phyloP scores from a whole-genome alignment of 768 basidiomycete genomes.

The Russula sp. region DNA sequence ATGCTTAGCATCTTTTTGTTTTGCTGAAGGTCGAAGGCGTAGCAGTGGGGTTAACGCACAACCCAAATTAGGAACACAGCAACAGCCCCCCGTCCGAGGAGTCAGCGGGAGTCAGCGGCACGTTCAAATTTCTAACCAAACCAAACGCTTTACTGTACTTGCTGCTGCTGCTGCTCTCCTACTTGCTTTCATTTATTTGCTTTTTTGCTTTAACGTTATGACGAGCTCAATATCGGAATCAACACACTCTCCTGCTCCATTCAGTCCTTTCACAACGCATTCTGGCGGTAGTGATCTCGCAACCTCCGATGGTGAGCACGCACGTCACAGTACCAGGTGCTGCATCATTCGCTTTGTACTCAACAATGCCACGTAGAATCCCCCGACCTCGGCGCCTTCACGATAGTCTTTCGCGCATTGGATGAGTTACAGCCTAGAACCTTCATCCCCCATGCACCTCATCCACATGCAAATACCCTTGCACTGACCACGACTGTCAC shows the following conservation, averaged over 20 bases:
- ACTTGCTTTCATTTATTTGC: slow-evolving; percentile 3
- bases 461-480: too few species aligned
- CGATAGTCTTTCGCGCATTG: slow-evolving; percentile 64
- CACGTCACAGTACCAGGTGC: background rate
- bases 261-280: slow-evolving; percentile 41
- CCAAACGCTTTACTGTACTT: too few species aligned
- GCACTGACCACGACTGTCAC: slow-evolving; percentile 29
- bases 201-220: slow-evolving; percentile 31
- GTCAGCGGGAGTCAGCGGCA: background rate
- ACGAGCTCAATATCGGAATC: slow-evolving; percentile 38
- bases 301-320: slow-evolving; percentile 40
- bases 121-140: background rate
- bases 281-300: slow-evolving; percentile 36
- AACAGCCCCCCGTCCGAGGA: too few species aligned
- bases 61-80: background rate
- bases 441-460: slow-evolving; percentile 29
- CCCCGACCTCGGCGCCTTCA: slow-evolving; percentile 73
- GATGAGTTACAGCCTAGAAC: slow-evolving; percentile 51
- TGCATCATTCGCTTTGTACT: background rate
- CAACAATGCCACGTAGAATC: slow-evolving; percentile 43
- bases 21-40: slow-evolving; percentile 34
- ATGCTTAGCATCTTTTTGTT: background rate
- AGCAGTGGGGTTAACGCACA: background rate
- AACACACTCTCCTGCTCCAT: slow-evolving; percentile 38
- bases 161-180: background rate